These are phyloP conservation scores for Austroboletus niveus DNA, from an alignment of 1,284 basidiomycete species.

Conservation along the genomic window DNA sequence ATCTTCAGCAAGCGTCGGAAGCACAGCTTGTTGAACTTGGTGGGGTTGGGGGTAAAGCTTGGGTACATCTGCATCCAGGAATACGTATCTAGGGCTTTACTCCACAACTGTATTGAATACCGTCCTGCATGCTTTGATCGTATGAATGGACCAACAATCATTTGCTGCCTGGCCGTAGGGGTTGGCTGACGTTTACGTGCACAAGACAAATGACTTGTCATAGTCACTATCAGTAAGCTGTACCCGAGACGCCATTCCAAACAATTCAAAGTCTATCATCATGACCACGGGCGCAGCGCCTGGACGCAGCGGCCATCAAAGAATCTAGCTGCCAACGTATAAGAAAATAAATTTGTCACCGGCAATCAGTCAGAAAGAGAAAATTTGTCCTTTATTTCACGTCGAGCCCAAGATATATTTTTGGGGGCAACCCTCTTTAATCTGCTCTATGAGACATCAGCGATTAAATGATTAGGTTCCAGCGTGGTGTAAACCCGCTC, in stretches of 20 bases:
- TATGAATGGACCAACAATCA: slow-evolving; percentile 10
- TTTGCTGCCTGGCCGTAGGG: slow-evolving; percentile 2
- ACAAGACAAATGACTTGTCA: neutral
- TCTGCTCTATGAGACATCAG: slow-evolving; percentile 18
- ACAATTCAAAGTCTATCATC: neutral
- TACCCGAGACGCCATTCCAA: neutral
- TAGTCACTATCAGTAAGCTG: slow-evolving; percentile 2
- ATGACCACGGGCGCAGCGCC: neutral
- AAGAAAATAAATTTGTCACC: neutral
- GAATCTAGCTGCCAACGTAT: neutral
- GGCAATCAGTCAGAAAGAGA: neutral
- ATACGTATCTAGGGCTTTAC: slow-evolving; percentile 15
- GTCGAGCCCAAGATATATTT: neutral
- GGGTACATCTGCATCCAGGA: slow-evolving; percentile 37
- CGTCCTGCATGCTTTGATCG: slow-evolving; percentile 7
- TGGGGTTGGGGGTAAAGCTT: slow-evolving; percentile 32
- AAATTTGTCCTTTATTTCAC: neutral
- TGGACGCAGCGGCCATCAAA: neutral
- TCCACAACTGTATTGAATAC: slow-evolving; percentile 3
- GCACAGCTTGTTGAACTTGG: slow-evolving; percentile 35
- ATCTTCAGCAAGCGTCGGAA: slow-evolving; percentile 29
- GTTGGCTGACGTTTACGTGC: neutral
- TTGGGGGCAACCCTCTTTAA: slow-evolving; percentile 1
- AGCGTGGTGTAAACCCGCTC: slow-evolving; percentile 62
- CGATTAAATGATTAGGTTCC: slow-evolving; percentile 32